Evolutionary conservation across 2,329 filamentous ascomycete species (phyloP).

Genomic region (Ascochyta viciae-villosae): DNA sequence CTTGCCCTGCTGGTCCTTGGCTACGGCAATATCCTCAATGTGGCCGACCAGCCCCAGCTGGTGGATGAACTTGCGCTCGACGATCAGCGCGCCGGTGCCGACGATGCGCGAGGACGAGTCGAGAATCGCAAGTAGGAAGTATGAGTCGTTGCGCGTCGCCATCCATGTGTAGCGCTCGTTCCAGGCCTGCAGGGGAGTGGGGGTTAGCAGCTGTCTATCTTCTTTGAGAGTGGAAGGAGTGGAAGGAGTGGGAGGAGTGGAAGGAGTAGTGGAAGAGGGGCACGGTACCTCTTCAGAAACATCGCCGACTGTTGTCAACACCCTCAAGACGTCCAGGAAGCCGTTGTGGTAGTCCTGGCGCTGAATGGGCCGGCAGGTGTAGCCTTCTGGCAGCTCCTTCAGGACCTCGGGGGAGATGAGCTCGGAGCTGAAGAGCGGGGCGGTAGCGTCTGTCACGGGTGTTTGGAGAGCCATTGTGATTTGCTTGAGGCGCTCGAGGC

Average conservation of each 20-base stretch:
- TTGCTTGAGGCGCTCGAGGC: conserved; percentile 6
- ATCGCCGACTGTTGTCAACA: conserved; percentile 92
- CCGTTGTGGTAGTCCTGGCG: conserved; percentile 79
- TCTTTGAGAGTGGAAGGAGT: too few species aligned
- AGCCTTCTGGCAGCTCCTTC: conserved; percentile 77
- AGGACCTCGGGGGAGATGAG: conserved; percentile 81
- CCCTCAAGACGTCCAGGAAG: conserved; percentile 89
- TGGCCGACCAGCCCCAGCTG: conserved; percentile 85
- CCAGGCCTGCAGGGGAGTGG: conserved; percentile 57
- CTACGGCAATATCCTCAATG: conserved; percentile 97
- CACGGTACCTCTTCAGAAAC: conserved; percentile 67
- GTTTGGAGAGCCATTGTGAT: conserved; percentile 14
- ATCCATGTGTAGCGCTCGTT: conserved; percentile 84
- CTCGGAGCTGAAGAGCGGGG: conserved; percentile 75
- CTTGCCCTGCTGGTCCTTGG: conserved; percentile 95
- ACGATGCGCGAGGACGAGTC: conserved; percentile 76
- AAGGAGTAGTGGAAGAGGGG: not conserved
- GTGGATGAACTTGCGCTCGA: conserved; percentile 94
- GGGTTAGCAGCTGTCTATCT: too few species aligned
- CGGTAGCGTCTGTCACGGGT: conserved; percentile 35
- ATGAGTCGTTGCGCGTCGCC: conserved; percentile 73
- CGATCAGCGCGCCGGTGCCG: conserved; percentile 87
- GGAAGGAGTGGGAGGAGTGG: too few species aligned
- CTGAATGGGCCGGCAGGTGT: conserved; percentile 81
- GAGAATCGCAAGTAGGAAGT: conserved; percentile 87